Base-by-base conservation (phyloP, 805 yeast species). In the Priceomyces medius region DNA sequence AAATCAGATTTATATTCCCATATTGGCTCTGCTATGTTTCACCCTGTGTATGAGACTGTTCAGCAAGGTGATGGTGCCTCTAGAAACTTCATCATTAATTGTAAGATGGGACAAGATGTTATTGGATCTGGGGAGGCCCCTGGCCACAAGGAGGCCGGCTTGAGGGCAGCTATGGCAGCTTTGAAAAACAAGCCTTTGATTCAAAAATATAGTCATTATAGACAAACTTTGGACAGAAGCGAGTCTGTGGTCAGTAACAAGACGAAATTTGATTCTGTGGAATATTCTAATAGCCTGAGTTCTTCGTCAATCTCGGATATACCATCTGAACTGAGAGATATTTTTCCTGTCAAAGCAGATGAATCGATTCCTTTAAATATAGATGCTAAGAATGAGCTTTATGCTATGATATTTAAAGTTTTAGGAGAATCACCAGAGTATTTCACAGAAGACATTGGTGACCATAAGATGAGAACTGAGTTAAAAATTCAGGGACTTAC, bases 91-190 rank as follows among this genome's bases (percentile, higher is more conserved):
- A 63, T 73, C 2, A 93, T 90, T 5, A 76, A 79, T 31, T 85
- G 96, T 51, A 55, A 67, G 31, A 78, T 88, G 58, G 80, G 75
- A 2, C 79, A 74, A 41, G 88, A 82, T 16, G 67, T 78, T 3
- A 54, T 91, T 18, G 96, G 96, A 0, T 63, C 60, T 3, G 98
- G 97, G 3, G 66, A 62, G 5, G 98, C 87, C 2, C 71, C 76
- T 18, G 83, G 79, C 46, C 67, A 73, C 3, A 86, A 85, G 58
- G 83, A 80, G 20, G 98, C 97, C 0, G 93, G 96, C 0, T 61
- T 79, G 17, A 69, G 83, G 41, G 97, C 97, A 0, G 99, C 99
- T 0, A 83, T 83, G 81, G 68, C 71, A 38, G 96, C 91, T 0
- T 65, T 91, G 35, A 62, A 66, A 8, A 80, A 87, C 47, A 76